Evolutionary conservation across 2,329 filamentous ascomycete genomes (phyloP), one percentile per base, ranked within the genome.

Genomic region (Pseudogymnoascus sp.): DNA sequence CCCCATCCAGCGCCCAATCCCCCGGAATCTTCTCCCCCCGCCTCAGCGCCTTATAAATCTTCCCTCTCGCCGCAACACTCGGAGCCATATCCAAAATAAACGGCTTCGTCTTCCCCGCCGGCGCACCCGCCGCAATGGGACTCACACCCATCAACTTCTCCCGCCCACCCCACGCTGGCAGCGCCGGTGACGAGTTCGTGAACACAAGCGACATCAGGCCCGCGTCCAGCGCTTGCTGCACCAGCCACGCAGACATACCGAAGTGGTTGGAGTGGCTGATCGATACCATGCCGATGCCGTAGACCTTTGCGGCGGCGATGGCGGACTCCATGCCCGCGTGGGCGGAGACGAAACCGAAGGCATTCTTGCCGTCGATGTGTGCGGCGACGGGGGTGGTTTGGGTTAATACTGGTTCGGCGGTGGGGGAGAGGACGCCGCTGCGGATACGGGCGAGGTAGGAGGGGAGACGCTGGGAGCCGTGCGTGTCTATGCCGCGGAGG

Each of bases 1-100:
- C 81, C 0, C 75, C 78, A 71, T 93, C 89, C 6, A 93, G 76
- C 1, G 89, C 89, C 90, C 89, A 94, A 67, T 87, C 85, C 1
- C 73, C 61, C 0, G 86, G 87, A n/a, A 89, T 89, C 74, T 82
- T 84, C 68, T 89, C 86, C 0, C 84, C 84, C 28, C 87, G 75
- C 35, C 86, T 74, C 68, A 83, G 77, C 0, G 87, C 87, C 74
- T 88, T 89, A 75, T 88, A 85, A 15, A 89, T 84, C 75, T 89
- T 90, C 4, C 87, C 86, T n/a, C 87, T 73, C 0, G 87, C 87
- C 0, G 86, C 86, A 1, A 90, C 78, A 0, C 80, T 84, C 0
- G 87, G 87, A 0, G 86, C 86, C 86, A 90, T 89, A 68, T 89
- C 87, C n/a, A 90, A 71, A 59, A 90, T 87, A 67, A 93, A 93